A percentile compares a stretch with the other conserved stretches of the same genome.
phyloP scores from a whole-genome alignment of 164 flowering plant genomes.

The Tinospora cordifolia region DNA sequence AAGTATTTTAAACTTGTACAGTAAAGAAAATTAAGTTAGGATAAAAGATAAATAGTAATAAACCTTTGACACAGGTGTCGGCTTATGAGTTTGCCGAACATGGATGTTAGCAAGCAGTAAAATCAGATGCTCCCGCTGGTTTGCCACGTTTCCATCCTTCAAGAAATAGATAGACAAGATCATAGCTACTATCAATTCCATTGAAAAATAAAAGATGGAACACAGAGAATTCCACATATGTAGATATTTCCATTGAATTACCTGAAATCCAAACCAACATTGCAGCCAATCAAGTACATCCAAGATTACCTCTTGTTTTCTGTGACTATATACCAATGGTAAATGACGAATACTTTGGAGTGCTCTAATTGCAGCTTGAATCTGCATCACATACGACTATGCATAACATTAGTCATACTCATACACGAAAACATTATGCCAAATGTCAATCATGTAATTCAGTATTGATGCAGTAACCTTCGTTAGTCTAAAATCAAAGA shows the following conservation, averaged over 20 bases:
- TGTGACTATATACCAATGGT: constrained; percentile 39
- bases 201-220: background rate
- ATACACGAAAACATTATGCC: background rate
- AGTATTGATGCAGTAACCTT: background rate
- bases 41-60: constrained; percentile 1
- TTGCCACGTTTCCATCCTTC: constrained; percentile 78
- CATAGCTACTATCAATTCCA: background rate
- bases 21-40: background rate
- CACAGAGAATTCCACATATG: background rate
- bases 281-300: constrained; percentile 85
- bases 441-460: background rate
- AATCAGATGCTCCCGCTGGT: constrained; percentile 94
- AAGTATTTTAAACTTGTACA: constrained; percentile 8
- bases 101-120: constrained; percentile 77
- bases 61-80: constrained; percentile 47
- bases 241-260: constrained; percentile 10
- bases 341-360: constrained; percentile 60
- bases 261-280: constrained; percentile 84
- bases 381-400: constrained; percentile 32
- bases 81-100: constrained; percentile 44
- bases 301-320: constrained; percentile 23
- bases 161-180: background rate
- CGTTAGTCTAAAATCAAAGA: background rate
- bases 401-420: background rate
- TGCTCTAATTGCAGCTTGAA: constrained; percentile 65